These are phyloP conservation scores for Jacaranda copaia DNA, from an alignment of 257 asterid species.

Conservation along the genomic window DNA sequence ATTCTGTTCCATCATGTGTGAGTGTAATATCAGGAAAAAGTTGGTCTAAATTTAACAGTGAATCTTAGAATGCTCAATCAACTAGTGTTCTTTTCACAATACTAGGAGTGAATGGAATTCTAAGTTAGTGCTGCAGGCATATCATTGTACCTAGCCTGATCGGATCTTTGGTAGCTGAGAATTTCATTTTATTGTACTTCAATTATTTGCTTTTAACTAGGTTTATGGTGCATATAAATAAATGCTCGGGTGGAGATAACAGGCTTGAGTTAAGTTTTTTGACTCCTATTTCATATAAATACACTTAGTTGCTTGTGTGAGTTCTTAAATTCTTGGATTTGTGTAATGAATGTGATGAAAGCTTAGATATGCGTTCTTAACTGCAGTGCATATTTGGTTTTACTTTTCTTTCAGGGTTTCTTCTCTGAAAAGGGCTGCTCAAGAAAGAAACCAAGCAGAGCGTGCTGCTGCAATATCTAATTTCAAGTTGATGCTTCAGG, in stretches of 20 bases:
- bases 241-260: neutral
- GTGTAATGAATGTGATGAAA: slow-evolving; percentile 22
- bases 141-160: neutral
- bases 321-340: slow-evolving; percentile 26
- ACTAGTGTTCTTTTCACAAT: neutral
- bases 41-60: slow-evolving; percentile 3
- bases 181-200: neutral
- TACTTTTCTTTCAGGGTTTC: slow-evolving; percentile 62
- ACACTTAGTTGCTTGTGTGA: neutral
- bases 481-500: slow-evolving; percentile 88
- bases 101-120: slow-evolving; percentile 13
- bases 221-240: neutral
- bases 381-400: slow-evolving; percentile 31
- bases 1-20: neutral
- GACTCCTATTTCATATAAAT: neutral
- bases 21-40: neutral
- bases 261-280: neutral
- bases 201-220: neutral
- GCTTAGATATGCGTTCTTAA: slow-evolving; percentile 12
- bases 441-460: slow-evolving; percentile 80
- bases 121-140: neutral
- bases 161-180: neutral
- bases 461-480: slow-evolving; percentile 71
- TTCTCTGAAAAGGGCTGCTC: slow-evolving; percentile 74
- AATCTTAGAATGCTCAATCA: slow-evolving; percentile 7